Evolutionary conservation across 139 green algal species (phyloP).

Genomic region (Chlamydomonas sp.): DNA sequence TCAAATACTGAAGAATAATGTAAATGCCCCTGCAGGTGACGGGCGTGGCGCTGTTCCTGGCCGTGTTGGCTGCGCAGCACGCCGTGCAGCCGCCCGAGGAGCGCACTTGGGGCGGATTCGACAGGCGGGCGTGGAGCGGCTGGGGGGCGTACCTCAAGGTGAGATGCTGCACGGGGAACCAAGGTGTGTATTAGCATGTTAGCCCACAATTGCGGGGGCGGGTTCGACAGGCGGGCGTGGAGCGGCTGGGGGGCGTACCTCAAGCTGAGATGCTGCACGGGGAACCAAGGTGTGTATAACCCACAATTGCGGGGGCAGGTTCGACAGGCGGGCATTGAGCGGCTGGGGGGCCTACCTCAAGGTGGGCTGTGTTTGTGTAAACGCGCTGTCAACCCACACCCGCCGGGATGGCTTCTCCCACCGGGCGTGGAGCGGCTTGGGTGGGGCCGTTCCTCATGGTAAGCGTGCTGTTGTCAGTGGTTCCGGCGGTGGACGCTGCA

Average conservation of each 20-base stretch:
- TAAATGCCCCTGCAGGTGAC: too few species aligned
- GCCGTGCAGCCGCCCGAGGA: neutral
- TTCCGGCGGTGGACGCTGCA: too few species aligned
- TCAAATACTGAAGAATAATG: too few species aligned
- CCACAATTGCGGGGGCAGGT: too few species aligned
- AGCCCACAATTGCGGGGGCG: too few species aligned
- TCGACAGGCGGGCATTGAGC: neutral
- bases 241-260: constrained; percentile 17
- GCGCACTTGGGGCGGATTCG: constrained; percentile 4
- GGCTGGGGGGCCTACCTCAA: constrained; percentile 12
- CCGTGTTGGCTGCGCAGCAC: neutral
- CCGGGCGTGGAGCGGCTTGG: neutral
- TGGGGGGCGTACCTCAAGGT: constrained; percentile 21
- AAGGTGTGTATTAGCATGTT: neutral
- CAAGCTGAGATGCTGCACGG: neutral
- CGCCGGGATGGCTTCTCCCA: neutral
- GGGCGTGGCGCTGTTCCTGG: neutral
- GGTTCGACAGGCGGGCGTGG: neutral
- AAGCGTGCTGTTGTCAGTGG: neutral
- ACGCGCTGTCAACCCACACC: too few species aligned
- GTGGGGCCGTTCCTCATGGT: constrained; percentile 7
- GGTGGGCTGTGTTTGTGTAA: neutral
- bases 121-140: neutral
- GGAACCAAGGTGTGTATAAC: too few species aligned
- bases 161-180: neutral